A percentile compares a stretch with the other conserved stretches of the same genome.
phyloP scores from a whole-genome alignment of 2,329 filamentous ascomycete species.

The Ophidiomyces ophidiicola region DNA sequence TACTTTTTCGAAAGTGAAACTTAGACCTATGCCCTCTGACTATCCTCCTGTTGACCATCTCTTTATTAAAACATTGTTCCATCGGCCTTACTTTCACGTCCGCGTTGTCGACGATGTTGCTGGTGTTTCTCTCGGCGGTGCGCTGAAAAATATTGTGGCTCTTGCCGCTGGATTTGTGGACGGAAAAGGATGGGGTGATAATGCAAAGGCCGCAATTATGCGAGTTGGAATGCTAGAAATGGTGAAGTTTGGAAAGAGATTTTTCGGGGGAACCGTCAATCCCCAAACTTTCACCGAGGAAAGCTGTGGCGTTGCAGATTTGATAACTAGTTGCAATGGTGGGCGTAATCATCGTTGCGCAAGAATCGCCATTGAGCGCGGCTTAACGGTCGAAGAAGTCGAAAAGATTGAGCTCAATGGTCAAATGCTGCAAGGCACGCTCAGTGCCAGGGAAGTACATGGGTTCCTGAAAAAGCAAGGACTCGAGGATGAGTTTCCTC shows the following conservation, averaged over 20 bases:
- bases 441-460: conserved; percentile 84
- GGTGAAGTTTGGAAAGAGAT: conserved; percentile 87
- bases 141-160: conserved; percentile 93
- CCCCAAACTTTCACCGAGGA: conserved; percentile 91
- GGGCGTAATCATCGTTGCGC: conserved; percentile 92
- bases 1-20: conserved; percentile 52
- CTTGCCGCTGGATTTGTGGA: conserved; percentile 91
- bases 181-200: conserved; percentile 93
- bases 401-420: conserved; percentile 86
- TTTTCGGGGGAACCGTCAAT: conserved; percentile 73
- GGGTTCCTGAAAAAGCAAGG: conserved; percentile 70
- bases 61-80: conserved; percentile 75
- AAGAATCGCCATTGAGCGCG: conserved; percentile 70
- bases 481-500: conserved; percentile 69
- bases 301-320: conserved; percentile 83
- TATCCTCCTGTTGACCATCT: conserved; percentile 79
- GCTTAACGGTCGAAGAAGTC: conserved; percentile 70
- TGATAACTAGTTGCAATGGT: conserved; percentile 86
- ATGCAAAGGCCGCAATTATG: conserved; percentile 98
- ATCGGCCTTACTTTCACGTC: conserved; percentile 95
- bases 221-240: conserved; percentile 90
- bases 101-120: conserved; percentile 91
- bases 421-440: conserved; percentile 90
- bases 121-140: conserved; percentile 85
- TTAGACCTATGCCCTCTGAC: conserved; percentile 64